Conservation (phyloP, 108 stramenopile species). For the Heterococcus sp. region DNA sequence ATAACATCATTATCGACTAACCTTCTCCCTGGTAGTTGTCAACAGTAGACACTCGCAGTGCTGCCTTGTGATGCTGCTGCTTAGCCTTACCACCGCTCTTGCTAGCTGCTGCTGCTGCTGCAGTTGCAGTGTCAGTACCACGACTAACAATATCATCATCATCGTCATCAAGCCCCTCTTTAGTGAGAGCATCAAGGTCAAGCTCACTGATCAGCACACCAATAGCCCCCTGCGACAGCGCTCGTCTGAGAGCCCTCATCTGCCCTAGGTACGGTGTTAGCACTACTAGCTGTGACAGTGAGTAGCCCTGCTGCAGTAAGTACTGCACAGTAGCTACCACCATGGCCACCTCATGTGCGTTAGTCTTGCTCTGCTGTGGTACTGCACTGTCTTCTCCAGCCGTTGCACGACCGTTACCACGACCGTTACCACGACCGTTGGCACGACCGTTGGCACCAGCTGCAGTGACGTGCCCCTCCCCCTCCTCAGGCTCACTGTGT, state of each 20-base stretch:
- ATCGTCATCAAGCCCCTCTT: neutral
- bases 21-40: too few relatives aligned
- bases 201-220: neutral
- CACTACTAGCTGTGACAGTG: neutral
- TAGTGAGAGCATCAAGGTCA: neutral
- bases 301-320: neutral
- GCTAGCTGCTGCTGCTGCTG: neutral
- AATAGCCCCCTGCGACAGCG: neutral
- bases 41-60: too few relatives aligned
- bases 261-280: neutral
- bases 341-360: neutral
- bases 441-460: neutral
- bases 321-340: neutral
- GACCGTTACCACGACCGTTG: neutral
- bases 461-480: neutral
- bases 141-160: neutral
- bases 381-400: neutral
- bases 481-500: neutral
- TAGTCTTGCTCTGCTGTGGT: neutral
- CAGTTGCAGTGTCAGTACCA: too few relatives aligned
- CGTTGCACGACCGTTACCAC: too few relatives aligned
- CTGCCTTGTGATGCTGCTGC: too few relatives aligned
- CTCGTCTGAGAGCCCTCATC: neutral
- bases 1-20: too few relatives aligned
- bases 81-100: neutral